Evolutionary conservation across 1,284 basidiomycete species (phyloP).

Genomic region (Rhodotorula sp.): DNA sequence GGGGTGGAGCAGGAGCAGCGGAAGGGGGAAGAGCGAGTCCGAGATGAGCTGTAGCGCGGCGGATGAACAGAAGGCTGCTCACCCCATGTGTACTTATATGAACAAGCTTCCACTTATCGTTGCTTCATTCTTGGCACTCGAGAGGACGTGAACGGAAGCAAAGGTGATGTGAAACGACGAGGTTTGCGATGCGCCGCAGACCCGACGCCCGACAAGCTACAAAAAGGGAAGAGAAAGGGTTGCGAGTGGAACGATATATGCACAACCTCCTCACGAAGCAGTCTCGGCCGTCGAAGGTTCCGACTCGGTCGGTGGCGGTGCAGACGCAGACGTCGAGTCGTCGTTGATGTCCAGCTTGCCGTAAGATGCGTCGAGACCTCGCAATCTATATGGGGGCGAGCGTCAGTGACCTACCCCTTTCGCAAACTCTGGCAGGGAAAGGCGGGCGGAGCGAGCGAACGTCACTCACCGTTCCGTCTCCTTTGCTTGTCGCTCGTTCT

Average conservation of each 20-base stretch:
- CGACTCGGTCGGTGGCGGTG: not conserved
- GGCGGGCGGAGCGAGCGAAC: too few species aligned
- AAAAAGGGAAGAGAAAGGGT: too few species aligned
- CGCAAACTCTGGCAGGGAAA: not conserved
- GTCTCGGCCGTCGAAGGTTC: not conserved
- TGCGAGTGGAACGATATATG: too few species aligned
- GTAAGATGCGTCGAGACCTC: not conserved
- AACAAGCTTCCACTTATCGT: not conserved
- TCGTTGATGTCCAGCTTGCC: not conserved
- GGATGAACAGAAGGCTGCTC: too few species aligned
- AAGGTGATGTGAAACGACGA: too few species aligned
- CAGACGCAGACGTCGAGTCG: not conserved
- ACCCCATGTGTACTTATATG: not conserved
- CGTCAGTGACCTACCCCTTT: not conserved
- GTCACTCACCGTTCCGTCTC: constrained; percentile 33
- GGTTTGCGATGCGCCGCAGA: too few species aligned
- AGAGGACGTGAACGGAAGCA: not conserved
- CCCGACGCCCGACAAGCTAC: too few species aligned
- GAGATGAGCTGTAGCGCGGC: constrained; percentile 22
- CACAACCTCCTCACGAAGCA: too few species aligned
- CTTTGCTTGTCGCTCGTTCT: constrained; percentile 25
- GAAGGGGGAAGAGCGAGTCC: too few species aligned
- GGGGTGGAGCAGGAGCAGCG: not conserved
- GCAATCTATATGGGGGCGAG: not conserved
- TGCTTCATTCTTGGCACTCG: not conserved